Percentiles rank a stretch among this genome's conserved stretches.
Evolutionary conservation across 2,329 filamentous ascomycete genomes (phyloP).

Genomic region (Microdochium nivale): DNA sequence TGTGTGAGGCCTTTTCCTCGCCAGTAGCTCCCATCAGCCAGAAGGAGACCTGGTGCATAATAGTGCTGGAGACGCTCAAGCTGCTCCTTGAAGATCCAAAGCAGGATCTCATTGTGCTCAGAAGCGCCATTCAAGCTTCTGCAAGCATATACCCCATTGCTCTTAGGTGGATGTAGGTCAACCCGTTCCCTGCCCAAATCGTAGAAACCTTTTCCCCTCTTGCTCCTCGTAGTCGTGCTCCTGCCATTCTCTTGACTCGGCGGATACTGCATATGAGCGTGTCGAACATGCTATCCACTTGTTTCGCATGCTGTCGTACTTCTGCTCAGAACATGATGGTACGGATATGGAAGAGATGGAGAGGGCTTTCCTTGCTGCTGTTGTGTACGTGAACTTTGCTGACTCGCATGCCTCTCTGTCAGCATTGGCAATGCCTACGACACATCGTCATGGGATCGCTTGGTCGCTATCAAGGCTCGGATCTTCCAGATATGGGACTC

Average conservation of each 20-base stretch:
- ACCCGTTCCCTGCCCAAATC: constrained; percentile 1
- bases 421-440: constrained; percentile 86
- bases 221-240: constrained; percentile 15
- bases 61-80: constrained; percentile 70
- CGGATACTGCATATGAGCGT: neutral
- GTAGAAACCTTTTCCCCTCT: constrained; percentile 5
- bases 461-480: constrained; percentile 79
- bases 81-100: constrained; percentile 61
- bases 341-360: neutral
- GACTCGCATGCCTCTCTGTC: constrained; percentile 16
- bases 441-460: constrained; percentile 73
- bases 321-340: neutral
- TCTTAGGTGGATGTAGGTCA: constrained; percentile 86
- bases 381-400: constrained; percentile 6
- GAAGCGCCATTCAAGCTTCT: constrained; percentile 78
- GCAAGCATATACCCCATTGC: constrained; percentile 90
- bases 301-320: constrained; percentile 3
- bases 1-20: constrained; percentile 91
- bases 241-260: constrained; percentile 13
- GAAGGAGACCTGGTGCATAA: constrained; percentile 72
- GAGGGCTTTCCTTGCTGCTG: constrained; percentile 10
- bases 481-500: constrained; percentile 85
- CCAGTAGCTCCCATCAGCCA: constrained; percentile 69
- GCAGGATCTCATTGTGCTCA: constrained; percentile 73
- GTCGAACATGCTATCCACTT: neutral